Conservation (phyloP, 2,329 filamentous ascomycete genomes). For the Aspergillus luchuensis region DNA sequence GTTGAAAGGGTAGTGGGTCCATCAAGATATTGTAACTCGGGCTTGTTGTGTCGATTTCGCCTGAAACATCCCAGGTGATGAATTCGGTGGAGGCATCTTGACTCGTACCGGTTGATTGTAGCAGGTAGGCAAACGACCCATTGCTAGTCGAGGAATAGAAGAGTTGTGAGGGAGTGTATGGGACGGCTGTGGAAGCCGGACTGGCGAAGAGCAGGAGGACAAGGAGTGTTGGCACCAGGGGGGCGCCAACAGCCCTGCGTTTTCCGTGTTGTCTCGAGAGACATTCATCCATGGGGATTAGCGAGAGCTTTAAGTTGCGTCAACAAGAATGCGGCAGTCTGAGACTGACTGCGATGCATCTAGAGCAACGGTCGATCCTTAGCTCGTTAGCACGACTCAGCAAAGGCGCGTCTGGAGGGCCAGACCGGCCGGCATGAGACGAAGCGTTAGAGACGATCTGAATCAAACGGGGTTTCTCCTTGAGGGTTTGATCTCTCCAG, state of each 20-base stretch:
- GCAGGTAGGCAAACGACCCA: conserved; percentile 67
- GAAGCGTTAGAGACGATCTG: background rate
- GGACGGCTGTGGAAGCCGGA: conserved; percentile 52
- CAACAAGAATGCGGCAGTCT: conserved; percentile 7
- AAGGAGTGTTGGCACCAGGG: conserved; percentile 16
- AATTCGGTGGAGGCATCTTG: conserved; percentile 55
- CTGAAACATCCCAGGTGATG: conserved; percentile 66
- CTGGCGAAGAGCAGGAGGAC: conserved; percentile 26
- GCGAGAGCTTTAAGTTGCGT: conserved; percentile 8
- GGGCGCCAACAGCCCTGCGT: conserved; percentile 16
- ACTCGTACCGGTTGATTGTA: conserved; percentile 58
- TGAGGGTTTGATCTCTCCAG: background rate
- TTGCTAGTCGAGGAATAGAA: conserved; percentile 58
- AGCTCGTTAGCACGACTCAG: conserved; percentile 14
- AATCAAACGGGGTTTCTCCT: background rate
- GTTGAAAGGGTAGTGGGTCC: conserved; percentile 30
- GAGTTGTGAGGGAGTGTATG: conserved; percentile 77
- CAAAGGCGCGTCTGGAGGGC: conserved; percentile 10
- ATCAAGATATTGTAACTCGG: conserved; percentile 36
- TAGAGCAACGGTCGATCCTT: conserved; percentile 19
- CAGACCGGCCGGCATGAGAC: conserved; percentile 15
- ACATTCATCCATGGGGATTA: conserved; percentile 22
- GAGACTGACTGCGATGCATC: conserved; percentile 18
- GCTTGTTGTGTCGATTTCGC: conserved; percentile 54
- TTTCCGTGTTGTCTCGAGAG: conserved; percentile 14